Percentiles rank a stretch among this genome's conserved stretches.
Evolutionary conservation across 257 asterid genomes (phyloP).

Genomic region (Perilla frutescens): DNA sequence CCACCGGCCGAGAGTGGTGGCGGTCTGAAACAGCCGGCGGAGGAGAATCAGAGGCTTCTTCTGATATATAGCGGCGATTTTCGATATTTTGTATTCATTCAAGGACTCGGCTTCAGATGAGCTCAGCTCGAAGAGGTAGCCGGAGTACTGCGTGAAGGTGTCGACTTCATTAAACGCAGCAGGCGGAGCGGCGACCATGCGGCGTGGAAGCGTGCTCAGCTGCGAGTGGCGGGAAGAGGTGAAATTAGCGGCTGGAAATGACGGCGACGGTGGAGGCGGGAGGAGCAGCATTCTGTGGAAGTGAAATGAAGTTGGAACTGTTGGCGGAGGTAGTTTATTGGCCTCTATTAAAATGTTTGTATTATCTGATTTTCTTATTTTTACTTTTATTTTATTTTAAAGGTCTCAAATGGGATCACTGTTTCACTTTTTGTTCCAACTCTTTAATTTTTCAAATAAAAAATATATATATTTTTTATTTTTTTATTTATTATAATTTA

Average conservation of each 20-base stretch:
- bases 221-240: constrained; percentile 31
- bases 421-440: too few relatives aligned
- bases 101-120: constrained; percentile 78
- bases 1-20: constrained; percentile 88
- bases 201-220: constrained; percentile 32
- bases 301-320: constrained; percentile 28
- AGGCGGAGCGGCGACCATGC: constrained; percentile 33
- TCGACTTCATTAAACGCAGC: constrained; percentile 57
- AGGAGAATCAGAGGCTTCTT: constrained; percentile 77
- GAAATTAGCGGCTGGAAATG: constrained; percentile 35
- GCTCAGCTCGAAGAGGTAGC: constrained; percentile 77
- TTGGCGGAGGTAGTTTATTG: constrained; percentile 31
- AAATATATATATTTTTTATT: too few relatives aligned
- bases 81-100: constrained; percentile 64
- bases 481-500: too few relatives aligned
- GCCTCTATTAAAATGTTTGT: constrained; percentile 30
- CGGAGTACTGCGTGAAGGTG: constrained; percentile 81
- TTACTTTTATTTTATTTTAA: background rate
- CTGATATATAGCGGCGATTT: constrained; percentile 62
- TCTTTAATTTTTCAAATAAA: too few relatives aligned
- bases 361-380: constrained; percentile 34
- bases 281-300: constrained; percentile 42
- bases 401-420: background rate
- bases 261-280: constrained; percentile 43
- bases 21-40: constrained; percentile 79